Percentiles rank a stretch among this genome's conserved stretches.
These are phyloP conservation scores for Glomus cerebriforme DNA, from an alignment of 192 early-diverging fungal species.

Conservation along the genomic window DNA sequence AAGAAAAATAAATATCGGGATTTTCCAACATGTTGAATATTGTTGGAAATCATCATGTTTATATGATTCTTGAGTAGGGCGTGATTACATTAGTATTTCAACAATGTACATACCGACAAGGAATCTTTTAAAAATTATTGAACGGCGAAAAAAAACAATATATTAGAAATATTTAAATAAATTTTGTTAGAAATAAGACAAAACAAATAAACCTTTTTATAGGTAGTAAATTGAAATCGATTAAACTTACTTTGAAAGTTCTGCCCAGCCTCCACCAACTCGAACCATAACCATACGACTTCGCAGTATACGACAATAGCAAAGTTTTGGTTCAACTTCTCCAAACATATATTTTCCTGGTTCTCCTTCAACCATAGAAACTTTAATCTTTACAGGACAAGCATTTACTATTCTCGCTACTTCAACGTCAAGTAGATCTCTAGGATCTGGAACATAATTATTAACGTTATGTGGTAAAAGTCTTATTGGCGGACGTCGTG, in stretches of 20 bases:
- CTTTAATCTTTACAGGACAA: slow-evolving; percentile 53
- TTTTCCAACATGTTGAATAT: slow-evolving; percentile 13
- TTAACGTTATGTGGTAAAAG: slow-evolving; percentile 27
- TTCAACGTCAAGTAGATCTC: slow-evolving; percentile 60
- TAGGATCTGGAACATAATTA: slow-evolving; percentile 54
- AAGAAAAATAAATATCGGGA: slow-evolving; percentile 19
- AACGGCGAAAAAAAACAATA: slow-evolving; percentile 4
- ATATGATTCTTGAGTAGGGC: not conserved
- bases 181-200: not conserved
- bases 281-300: slow-evolving; percentile 69
- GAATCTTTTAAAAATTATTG: slow-evolving; percentile 32
- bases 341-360: slow-evolving; percentile 69
- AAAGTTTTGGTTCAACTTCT: slow-evolving; percentile 60
- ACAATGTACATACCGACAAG: slow-evolving; percentile 33
- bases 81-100: slow-evolving; percentile 1
- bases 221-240: not conserved
- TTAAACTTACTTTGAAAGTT: slow-evolving; percentile 53
- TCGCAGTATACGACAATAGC: slow-evolving; percentile 63
- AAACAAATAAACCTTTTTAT: not conserved
- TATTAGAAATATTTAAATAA: not conserved
- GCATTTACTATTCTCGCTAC: slow-evolving; percentile 62
- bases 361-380: slow-evolving; percentile 56
- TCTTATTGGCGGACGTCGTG: slow-evolving; percentile 21
- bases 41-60: not conserved
- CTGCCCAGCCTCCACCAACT: slow-evolving; percentile 67